These are phyloP conservation scores for Pichia sp. DNA, from an alignment of 1,139 yeast species.

Conservation along the genomic window DNA sequence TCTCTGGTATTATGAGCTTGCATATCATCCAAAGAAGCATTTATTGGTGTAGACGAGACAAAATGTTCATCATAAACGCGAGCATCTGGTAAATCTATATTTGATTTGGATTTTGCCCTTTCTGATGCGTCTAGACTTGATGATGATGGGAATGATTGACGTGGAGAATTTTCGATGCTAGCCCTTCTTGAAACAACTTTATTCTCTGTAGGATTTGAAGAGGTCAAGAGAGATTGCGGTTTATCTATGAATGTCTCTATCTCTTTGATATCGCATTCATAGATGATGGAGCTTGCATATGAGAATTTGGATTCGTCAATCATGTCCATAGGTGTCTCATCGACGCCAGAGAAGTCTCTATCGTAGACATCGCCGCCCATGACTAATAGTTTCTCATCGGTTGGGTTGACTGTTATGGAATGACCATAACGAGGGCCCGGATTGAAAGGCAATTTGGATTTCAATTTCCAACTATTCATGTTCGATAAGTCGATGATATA, in stretches of 20 bases:
- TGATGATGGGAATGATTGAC: neutral
- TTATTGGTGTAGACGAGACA: conserved; percentile 8
- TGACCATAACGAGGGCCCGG: conserved; percentile 97
- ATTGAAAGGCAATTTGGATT: conserved; percentile 32
- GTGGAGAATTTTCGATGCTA: too few species aligned
- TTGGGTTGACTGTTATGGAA: conserved; percentile 66
- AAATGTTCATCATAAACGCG: conserved; percentile 2
- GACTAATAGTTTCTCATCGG: conserved; percentile 61
- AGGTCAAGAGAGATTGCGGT: too few species aligned
- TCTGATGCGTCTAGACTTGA: neutral
- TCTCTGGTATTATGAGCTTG: too few species aligned
- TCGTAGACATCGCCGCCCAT: conserved; percentile 81
- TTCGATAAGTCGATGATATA: conserved; percentile 73
- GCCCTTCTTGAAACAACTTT: too few species aligned
- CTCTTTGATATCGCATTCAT: conserved; percentile 47
- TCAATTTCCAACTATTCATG: conserved; percentile 41
- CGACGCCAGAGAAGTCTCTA: conserved; percentile 29
- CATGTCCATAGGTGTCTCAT: conserved; percentile 31
- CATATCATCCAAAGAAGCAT: too few species aligned
- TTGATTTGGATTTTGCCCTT: conserved; percentile 9
- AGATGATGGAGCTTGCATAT: conserved; percentile 48
- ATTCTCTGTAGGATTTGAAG: too few species aligned
- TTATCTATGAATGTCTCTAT: conserved; percentile 26
- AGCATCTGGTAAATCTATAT: conserved; percentile 11
- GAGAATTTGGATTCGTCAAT: conserved; percentile 44